phyloP scores from a whole-genome alignment of 345 rosid genomes.

The Acer yangbiense region DNA sequence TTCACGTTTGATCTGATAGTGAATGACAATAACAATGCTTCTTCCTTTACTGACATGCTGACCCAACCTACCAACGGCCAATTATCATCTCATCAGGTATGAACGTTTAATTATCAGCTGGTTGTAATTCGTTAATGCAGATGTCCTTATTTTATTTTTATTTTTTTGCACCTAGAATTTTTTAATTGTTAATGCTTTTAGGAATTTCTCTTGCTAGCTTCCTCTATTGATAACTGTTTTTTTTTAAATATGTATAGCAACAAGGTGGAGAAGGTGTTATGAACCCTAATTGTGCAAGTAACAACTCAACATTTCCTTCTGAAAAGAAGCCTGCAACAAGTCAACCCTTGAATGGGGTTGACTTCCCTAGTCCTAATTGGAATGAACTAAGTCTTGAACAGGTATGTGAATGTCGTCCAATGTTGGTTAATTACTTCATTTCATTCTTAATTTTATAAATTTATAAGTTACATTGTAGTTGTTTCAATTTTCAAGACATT shows the following conservation, averaged over 20 bases:
- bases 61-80: background rate
- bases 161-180: too few species aligned
- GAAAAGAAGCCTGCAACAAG: background rate
- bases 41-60: background rate
- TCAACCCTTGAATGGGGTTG: constrained; percentile 12
- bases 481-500: background rate
- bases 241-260: constrained; percentile 9
- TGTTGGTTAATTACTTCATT: background rate
- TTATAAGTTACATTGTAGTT: background rate
- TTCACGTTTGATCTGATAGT: background rate
- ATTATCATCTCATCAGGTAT: constrained; percentile 13
- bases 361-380: background rate
- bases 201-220: background rate
- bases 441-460: background rate
- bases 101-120: background rate
- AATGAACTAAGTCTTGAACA: constrained; percentile 19
- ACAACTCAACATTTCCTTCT: background rate
- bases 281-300: constrained; percentile 3
- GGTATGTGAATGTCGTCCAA: constrained; percentile 19
- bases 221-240: background rate
- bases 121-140: background rate
- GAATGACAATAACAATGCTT: background rate
- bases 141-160: background rate
- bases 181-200: background rate
- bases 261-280: background rate